Percentiles rank a stretch among this genome's conserved stretches.
Conservation (phyloP, 345 rosid genomes). For the Eucalyptus victrix region DNA sequence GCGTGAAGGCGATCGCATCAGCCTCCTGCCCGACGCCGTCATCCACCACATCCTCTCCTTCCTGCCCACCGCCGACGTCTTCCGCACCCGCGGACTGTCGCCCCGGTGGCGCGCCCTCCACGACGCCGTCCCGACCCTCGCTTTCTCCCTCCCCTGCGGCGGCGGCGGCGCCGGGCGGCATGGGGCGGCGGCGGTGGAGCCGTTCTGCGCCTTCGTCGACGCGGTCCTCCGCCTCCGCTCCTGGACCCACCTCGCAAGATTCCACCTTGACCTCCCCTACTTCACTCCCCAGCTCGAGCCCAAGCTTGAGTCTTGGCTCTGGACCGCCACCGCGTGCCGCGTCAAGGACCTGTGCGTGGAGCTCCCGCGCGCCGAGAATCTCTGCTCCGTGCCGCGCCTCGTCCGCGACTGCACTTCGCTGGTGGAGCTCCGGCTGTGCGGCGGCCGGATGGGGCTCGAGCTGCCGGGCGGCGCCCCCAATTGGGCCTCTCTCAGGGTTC, state of each 20-base stretch:
- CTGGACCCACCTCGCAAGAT: neutral
- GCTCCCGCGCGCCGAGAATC: neutral
- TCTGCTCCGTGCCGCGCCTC: neutral
- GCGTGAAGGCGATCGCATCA: neutral
- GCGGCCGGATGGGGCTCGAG: neutral
- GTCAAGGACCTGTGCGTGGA: neutral
- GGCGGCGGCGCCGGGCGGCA: neutral
- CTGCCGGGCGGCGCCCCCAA: neutral
- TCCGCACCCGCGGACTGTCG: neutral
- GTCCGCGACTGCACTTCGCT: neutral
- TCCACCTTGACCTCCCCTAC: neutral
- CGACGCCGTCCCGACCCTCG: neutral
- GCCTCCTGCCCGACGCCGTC: neutral
- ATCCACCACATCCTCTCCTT: neutral
- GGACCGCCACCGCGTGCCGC: neutral
- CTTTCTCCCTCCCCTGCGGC: neutral
- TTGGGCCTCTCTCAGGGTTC: neutral
- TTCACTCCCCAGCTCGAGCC: neutral
- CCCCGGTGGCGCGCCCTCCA: neutral
- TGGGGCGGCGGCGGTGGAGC: neutral
- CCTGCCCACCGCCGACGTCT: neutral
- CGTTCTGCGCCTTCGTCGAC: neutral
- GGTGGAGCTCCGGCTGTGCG: neutral
- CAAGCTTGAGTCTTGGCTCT: neutral
- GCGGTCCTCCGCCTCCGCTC: neutral